Evolutionary conservation across 2,329 filamentous ascomycete species (phyloP).

Genomic region (Pseudogymnoascus sp.): DNA sequence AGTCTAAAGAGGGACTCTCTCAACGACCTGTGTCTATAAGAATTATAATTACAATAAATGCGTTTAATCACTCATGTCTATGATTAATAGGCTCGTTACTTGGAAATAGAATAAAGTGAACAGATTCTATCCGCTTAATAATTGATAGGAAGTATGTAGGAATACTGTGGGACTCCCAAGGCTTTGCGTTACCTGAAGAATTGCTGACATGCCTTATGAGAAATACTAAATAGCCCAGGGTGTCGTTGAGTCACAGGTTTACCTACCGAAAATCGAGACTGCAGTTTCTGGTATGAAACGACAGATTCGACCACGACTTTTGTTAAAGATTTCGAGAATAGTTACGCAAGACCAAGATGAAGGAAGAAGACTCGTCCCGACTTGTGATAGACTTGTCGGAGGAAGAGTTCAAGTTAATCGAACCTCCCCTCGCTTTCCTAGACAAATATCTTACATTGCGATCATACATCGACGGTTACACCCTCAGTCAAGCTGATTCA

Average conservation of each 20-base stretch:
- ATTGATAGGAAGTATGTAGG: too few species aligned
- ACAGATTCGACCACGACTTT: not conserved
- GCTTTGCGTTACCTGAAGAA: too few species aligned
- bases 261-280: not conserved
- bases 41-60: too few species aligned
- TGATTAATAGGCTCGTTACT: too few species aligned
- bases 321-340: not conserved
- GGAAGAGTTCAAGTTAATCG: constrained; percentile 74
- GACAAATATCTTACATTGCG: constrained; percentile 82
- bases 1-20: too few species aligned
- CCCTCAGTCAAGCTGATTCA: constrained; percentile 65
- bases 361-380: constrained; percentile 45
- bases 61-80: too few species aligned
- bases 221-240: not conserved
- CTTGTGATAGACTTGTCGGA: constrained; percentile 42
- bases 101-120: too few species aligned
- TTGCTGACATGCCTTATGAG: too few species aligned
- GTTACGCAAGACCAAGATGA: constrained; percentile 36
- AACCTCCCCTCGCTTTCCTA: constrained; percentile 63
- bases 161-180: too few species aligned
- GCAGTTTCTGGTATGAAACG: not conserved
- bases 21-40: too few species aligned
- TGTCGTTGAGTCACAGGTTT: not conserved
- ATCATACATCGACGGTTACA: constrained; percentile 77
- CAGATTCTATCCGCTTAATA: too few species aligned